A percentile compares a stretch with the other conserved stretches of the same genome.
These are phyloP conservation scores for Toxoplasma gondii DNA, from an alignment of 169 alveolate genomes.

Conservation along the genomic window DNA sequence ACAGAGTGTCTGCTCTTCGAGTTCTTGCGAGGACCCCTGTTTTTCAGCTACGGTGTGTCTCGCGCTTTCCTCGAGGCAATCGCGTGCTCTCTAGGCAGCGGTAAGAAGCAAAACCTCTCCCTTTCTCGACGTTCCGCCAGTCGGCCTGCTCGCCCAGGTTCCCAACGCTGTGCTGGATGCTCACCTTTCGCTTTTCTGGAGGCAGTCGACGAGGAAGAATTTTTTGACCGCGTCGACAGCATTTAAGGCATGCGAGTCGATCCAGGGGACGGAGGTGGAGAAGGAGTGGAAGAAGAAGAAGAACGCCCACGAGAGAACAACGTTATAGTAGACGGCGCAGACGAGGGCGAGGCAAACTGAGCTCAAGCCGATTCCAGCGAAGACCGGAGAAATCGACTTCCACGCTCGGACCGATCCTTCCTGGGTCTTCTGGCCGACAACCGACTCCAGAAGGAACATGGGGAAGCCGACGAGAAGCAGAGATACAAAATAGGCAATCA, in stretches of 20 bases:
- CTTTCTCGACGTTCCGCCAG: no score
- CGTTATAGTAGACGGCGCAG: conserved; percentile 27
- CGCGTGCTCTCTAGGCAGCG: no score
- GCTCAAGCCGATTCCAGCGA: not conserved
- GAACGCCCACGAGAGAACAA: not conserved
- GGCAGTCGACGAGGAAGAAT: conserved; percentile 21
- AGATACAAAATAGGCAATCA: conserved; percentile 1
- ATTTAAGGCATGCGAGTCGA: not conserved
- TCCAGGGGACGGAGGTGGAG: not conserved
- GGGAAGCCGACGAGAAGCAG: conserved; percentile 29
- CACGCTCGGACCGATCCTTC: not conserved
- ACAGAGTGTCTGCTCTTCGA: no score
- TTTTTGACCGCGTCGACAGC: not conserved
- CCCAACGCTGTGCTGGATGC: not conserved
- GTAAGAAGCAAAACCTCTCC: no score
- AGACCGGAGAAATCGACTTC: not conserved
- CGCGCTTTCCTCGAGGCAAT: no score
- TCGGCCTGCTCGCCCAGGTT: no score
- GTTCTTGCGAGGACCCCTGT: no score
- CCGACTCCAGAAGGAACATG: conserved; percentile 1
- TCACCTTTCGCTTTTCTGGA: not conserved
- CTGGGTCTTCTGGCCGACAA: conserved; percentile 12
- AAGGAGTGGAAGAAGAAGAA: conserved; percentile 13
- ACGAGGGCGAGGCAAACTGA: not conserved
- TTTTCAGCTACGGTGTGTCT: no score